phyloP scores from a whole-genome alignment of 2,329 filamentous ascomycete species.

The Cytospora piceicola region DNA sequence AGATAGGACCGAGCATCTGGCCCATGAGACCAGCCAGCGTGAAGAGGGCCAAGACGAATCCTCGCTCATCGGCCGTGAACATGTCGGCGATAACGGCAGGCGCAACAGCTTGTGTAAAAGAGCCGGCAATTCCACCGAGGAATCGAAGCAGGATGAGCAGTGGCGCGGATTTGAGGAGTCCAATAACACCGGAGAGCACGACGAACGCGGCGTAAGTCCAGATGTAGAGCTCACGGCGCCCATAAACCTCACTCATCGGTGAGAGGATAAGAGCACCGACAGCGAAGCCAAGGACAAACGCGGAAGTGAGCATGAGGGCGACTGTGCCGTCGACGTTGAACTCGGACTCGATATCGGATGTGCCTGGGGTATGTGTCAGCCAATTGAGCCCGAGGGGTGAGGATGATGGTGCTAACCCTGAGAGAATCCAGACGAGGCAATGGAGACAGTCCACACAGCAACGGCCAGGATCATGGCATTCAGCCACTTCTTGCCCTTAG shows the following conservation, averaged over 20 bases:
- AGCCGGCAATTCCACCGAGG: slow-evolving; percentile 65
- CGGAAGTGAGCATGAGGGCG: slow-evolving; percentile 41
- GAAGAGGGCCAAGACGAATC: slow-evolving; percentile 65
- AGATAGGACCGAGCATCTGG: slow-evolving; percentile 30
- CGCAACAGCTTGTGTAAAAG: slow-evolving; percentile 64
- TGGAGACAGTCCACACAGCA: slow-evolving; percentile 47
- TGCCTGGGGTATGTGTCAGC: slow-evolving; percentile 35
- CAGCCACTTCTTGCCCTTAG: slow-evolving; percentile 45
- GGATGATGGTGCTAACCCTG: slow-evolving; percentile 34
- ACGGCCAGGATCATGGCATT: slow-evolving; percentile 45
- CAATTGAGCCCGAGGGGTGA: not conserved
- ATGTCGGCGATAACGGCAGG: slow-evolving; percentile 67
- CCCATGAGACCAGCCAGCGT: slow-evolving; percentile 43
- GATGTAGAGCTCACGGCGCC: slow-evolving; percentile 61
- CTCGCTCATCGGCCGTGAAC: slow-evolving; percentile 56
- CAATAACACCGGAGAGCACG: slow-evolving; percentile 64
- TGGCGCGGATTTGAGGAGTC: slow-evolving; percentile 59
- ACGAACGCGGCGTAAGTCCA: slow-evolving; percentile 59
- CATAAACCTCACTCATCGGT: slow-evolving; percentile 56
- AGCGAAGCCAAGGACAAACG: slow-evolving; percentile 35
- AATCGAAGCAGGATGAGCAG: slow-evolving; percentile 66
- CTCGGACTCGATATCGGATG: slow-evolving; percentile 43
- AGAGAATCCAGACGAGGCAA: slow-evolving; percentile 46
- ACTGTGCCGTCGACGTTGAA: slow-evolving; percentile 45
- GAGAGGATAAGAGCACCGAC: slow-evolving; percentile 32